Conservation (phyloP, 2,329 filamentous ascomycete genomes). For the Ceratocystis harringtonii region DNA sequence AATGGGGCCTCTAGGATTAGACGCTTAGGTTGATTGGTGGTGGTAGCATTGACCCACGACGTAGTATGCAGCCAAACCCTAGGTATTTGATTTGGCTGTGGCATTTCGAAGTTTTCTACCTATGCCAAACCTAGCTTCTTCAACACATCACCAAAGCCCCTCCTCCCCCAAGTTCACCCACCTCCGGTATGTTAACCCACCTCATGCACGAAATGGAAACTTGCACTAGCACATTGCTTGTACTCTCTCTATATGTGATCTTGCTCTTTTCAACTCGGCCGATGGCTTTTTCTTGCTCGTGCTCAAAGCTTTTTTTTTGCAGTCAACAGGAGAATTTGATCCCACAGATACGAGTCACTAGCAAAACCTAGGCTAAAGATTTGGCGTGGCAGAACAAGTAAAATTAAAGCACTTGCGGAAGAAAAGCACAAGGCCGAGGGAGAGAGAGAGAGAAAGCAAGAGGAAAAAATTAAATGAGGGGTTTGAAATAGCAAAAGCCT, state of each 20-base stretch:
- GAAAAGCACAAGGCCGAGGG: not conserved
- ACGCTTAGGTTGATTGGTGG: slow-evolving; percentile 1
- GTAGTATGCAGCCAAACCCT: slow-evolving; percentile 15
- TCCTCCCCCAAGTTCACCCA: not conserved
- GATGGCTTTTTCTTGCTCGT: not conserved
- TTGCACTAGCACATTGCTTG: not conserved
- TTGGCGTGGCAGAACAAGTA: not conserved
- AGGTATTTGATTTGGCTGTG: slow-evolving; percentile 9
- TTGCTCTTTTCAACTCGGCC: not conserved
- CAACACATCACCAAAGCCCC: slow-evolving; percentile 6
- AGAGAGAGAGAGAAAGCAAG: not conserved
- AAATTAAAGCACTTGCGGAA: slow-evolving; percentile 10
- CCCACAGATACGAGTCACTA: slow-evolving; percentile 5
- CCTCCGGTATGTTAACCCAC: slow-evolving; percentile 1
- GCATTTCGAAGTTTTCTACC: slow-evolving; percentile 17
- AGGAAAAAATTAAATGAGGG: not conserved
- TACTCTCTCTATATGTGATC: not conserved
- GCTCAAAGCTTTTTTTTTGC: not conserved
- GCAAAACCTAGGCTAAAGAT: not conserved
- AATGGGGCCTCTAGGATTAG: not conserved
- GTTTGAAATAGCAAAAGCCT: too few species aligned
- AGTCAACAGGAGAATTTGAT: not conserved
- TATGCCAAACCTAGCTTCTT: slow-evolving; percentile 16
- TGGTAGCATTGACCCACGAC: not conserved
- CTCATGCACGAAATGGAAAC: not conserved